Conservation (phyloP, 225 moss, liverwort and hornwort genomes). For the Sphagnum tenellum region DNA sequence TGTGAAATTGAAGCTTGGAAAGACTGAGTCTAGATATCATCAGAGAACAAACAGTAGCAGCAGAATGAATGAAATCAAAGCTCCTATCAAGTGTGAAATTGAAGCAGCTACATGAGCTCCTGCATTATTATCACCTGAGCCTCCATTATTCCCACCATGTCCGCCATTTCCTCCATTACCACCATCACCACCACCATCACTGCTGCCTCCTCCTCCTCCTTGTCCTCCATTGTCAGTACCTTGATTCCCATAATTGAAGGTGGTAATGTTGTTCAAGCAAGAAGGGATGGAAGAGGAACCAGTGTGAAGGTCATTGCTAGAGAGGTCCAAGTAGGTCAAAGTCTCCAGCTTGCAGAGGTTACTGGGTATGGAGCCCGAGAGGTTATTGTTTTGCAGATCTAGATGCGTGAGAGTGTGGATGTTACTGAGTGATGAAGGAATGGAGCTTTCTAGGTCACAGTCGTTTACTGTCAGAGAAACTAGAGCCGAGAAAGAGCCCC, state of each 20-base stretch:
- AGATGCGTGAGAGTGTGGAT: conserved; percentile 29
- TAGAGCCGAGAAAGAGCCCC: conserved; percentile 34
- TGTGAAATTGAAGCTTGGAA: no score
- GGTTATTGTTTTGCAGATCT: conserved; percentile 35
- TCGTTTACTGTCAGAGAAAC: conserved; percentile 23
- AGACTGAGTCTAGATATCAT: no score
- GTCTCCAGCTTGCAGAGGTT: conserved; percentile 22
- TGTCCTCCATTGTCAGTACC: no score
- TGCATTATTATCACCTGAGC: background rate
- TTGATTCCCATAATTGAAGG: conserved; percentile 38
- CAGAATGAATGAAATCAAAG: no score
- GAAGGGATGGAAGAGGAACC: conserved; percentile 10
- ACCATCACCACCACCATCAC: background rate
- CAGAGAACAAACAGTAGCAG: no score
- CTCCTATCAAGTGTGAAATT: no score
- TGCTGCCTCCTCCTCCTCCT: no score
- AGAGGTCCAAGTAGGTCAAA: conserved; percentile 47
- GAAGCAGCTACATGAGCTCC: no score
- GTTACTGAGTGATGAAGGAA: conserved; percentile 26
- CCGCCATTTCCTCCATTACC: background rate
- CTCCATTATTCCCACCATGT: background rate
- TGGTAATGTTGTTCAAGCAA: conserved; percentile 29
- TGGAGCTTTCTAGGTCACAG: conserved; percentile 31
- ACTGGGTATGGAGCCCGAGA: conserved; percentile 27
- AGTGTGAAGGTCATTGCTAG: conserved; percentile 29